Evolutionary conservation across 139 green algal genomes (phyloP).

Genomic region (Gonium pectorale): DNA sequence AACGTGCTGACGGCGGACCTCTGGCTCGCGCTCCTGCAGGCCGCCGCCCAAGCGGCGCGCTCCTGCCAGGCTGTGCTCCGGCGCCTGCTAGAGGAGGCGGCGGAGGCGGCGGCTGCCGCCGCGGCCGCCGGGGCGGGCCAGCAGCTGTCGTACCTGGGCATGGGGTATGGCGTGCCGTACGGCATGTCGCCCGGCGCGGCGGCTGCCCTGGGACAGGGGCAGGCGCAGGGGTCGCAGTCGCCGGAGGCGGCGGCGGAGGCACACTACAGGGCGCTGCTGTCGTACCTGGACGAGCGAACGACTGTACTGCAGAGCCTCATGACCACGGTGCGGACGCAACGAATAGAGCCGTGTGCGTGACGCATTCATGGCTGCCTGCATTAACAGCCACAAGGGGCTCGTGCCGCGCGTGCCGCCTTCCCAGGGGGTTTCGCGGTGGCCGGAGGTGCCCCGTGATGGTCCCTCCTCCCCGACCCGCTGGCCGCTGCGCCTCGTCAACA

Average conservation of each 20-base stretch:
- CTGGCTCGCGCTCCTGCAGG: constrained; percentile 82
- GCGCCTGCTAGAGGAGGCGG: constrained; percentile 20
- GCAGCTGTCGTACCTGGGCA: not conserved
- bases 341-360: too few relatives aligned
- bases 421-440: too few relatives aligned
- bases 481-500: too few relatives aligned
- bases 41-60: constrained; percentile 45
- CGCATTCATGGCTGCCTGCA: too few relatives aligned
- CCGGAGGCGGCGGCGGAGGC: not conserved
- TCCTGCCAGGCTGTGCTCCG: constrained; percentile 36
- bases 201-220: not conserved
- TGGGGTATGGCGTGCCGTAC: constrained; percentile 42
- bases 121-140: not conserved
- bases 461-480: too few relatives aligned
- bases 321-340: constrained; percentile 20
- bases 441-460: too few relatives aligned
- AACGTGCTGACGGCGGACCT: constrained; percentile 72
- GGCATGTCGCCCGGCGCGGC: constrained; percentile 10
- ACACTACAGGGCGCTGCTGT: constrained; percentile 36
- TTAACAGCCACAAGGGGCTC: too few relatives aligned
- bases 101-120: not conserved
- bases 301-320: constrained; percentile 20
- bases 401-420: too few relatives aligned
- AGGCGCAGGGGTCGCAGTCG: not conserved
- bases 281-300: not conserved